Base-by-base conservation (phyloP, 1,139 yeast species). In the Suhomyces anneliseae region DNA sequence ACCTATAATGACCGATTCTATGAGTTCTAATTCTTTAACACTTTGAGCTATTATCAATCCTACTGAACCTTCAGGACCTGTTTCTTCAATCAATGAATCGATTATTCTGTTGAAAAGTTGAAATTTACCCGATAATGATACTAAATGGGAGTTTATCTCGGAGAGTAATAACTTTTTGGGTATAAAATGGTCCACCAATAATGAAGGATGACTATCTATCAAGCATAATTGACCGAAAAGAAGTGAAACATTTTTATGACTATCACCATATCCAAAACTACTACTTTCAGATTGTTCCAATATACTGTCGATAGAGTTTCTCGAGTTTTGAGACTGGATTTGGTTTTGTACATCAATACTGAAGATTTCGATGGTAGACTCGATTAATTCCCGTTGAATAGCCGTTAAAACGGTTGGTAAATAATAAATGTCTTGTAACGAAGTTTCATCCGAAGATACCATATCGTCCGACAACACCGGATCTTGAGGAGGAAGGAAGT, bases 181-280 rank as follows among this genome's bases (percentile, higher is more conserved):
- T 59, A 86, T 82, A 56, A 82, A 86, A 61, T 87, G 93, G 56
- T 85, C 88, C 33, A 86, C 90, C 36, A 86, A 60, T 39, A 86
- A 66, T 36, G 85, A 81, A 1, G 92, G 90, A 60, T 87, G 90
- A 55, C 78, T 81, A 3, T 77, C 70, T 0, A 84, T 68, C 15
- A 76, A 72, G 32, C 70, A 60, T 8, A 84, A 60, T 55, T 81
- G 84, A 9, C 78, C 76, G 44, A 74, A 72, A 27, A 86, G 68
- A 38, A 83, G 59, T 12, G 54, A 52, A 6, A 62, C 45, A 33
- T 51, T 55, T 34, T 60, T 61, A 35, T 19, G 11, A 41, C 39
- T 7, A 29, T 33, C 38, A 32, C 40, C 40, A 9, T 32, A n/a
- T 37, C 44, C 35, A 40, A 44, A 12, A 54, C 26, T 66, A 65